Percentiles rank a stretch among this genome's conserved stretches.
Evolutionary conservation across 441 rosid genomes (phyloP).

Genomic region (Brassica hybrid): DNA sequence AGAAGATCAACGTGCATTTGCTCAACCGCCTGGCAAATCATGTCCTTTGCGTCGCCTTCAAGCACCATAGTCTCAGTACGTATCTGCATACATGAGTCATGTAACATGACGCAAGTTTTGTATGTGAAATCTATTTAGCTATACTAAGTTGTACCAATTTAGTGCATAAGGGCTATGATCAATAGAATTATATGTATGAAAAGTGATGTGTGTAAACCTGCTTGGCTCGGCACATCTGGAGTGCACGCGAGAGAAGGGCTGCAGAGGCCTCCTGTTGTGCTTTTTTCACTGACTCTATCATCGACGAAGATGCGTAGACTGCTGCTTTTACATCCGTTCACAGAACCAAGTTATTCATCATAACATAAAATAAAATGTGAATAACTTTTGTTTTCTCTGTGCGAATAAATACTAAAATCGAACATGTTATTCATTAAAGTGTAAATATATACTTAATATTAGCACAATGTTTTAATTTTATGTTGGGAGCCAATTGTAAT

Average conservation of each 20-base stretch:
- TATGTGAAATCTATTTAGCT: not conserved
- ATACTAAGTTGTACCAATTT: too few relatives aligned
- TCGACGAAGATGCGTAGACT: slow-evolving; percentile 50
- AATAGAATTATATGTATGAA: not conserved
- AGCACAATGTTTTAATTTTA: not conserved
- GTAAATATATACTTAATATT: not conserved
- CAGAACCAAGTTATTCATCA: slow-evolving; percentile 19
- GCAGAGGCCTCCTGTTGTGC: slow-evolving; percentile 57
- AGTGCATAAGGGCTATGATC: not conserved
- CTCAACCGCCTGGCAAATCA: slow-evolving; percentile 75
- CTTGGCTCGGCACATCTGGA: slow-evolving; percentile 53
- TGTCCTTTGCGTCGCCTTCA: slow-evolving; percentile 75
- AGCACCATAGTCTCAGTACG: slow-evolving; percentile 64
- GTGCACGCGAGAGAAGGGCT: slow-evolving; percentile 57
- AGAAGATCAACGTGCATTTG: slow-evolving; percentile 69
- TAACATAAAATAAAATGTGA: not conserved
- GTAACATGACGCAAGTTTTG: not conserved
- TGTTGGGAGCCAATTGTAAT: not conserved
- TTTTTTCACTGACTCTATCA: slow-evolving; percentile 59
- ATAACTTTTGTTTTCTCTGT: not conserved
- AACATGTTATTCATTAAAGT: not conserved
- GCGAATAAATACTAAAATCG: not conserved
- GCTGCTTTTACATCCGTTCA: slow-evolving; percentile 28
- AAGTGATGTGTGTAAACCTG: slow-evolving; percentile 42
- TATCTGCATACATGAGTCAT: slow-evolving; percentile 47